These are phyloP conservation scores for Nannochloropsis salina DNA, from an alignment of 108 stramenopile genomes.

Conservation along the genomic window DNA sequence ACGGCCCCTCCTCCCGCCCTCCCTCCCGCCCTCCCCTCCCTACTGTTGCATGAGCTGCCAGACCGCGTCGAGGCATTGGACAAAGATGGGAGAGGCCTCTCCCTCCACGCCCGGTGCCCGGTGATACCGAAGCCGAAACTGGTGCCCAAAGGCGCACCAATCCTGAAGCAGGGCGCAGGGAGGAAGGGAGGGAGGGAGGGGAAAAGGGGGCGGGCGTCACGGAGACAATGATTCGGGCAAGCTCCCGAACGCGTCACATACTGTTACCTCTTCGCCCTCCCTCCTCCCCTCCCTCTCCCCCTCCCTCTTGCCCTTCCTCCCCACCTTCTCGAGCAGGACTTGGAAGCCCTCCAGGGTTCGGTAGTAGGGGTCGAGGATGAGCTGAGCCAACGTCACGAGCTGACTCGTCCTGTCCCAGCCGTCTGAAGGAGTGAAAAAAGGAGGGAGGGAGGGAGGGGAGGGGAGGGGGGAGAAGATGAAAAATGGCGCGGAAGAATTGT, in stretches of 20 bases:
- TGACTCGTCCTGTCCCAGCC: conserved; percentile 64
- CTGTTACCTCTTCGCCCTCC: neutral
- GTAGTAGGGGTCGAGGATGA: conserved; percentile 59
- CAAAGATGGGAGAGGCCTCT: conserved; percentile 55
- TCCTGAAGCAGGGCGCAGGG: conserved; percentile 63
- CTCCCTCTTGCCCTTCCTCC: neutral
- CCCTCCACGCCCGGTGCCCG: conserved; percentile 29
- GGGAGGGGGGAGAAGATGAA: too few species aligned
- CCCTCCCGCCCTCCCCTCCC: too few species aligned
- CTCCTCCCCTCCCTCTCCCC: neutral
- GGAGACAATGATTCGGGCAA: neutral
- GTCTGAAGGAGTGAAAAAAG: too few species aligned
- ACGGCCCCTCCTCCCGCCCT: too few species aligned
- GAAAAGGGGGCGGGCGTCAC: neutral
- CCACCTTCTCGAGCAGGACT: neutral
- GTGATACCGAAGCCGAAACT: conserved; percentile 54
- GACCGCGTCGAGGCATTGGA: conserved; percentile 54
- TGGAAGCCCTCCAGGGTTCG: conserved; percentile 59
- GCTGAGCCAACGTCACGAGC: conserved; percentile 50
- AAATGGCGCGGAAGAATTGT: too few species aligned
- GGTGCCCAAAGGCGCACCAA: conserved; percentile 62
- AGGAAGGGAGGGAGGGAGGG: too few species aligned
- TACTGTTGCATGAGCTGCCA: conserved; percentile 53
- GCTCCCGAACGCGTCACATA: neutral
- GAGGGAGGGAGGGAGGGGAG: too few species aligned